A percentile compares a stretch with the other conserved stretches of the same genome.
phyloP scores from a whole-genome alignment of 2,329 filamentous ascomycete species.

The Fusarium sp. region DNA sequence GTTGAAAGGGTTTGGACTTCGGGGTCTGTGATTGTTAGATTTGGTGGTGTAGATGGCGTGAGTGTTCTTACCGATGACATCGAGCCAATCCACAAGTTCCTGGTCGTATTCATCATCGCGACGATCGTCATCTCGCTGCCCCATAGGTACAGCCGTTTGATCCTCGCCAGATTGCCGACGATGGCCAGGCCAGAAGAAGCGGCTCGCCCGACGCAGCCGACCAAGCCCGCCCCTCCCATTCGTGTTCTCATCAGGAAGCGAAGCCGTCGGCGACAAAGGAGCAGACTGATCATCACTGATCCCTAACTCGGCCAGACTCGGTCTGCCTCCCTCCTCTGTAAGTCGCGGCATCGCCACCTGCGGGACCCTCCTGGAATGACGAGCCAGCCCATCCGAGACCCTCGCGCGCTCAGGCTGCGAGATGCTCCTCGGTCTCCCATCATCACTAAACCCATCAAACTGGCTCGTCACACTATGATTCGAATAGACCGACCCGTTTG shows the following conservation, averaged over 20 bases:
- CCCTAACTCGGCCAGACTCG: conserved; percentile 49
- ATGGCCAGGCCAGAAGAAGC: conserved; percentile 42
- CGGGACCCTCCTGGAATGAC: conserved; percentile 46
- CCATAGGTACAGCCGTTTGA: background rate
- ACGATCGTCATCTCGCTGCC: conserved; percentile 10
- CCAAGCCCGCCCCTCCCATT: background rate
- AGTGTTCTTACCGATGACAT: conserved; percentile 49
- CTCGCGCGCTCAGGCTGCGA: conserved; percentile 48
- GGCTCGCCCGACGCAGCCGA: conserved; percentile 37
- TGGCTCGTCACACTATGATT: conserved; percentile 7
- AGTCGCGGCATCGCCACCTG: conserved; percentile 51
- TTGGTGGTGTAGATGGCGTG: background rate
- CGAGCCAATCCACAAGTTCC: conserved; percentile 53
- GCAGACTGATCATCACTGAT: conserved; percentile 16
- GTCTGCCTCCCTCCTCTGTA: conserved; percentile 52
- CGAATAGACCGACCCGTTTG: conserved; percentile 37
- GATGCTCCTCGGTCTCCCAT: conserved; percentile 47
- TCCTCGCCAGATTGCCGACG: conserved; percentile 9
- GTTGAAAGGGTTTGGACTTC: conserved; percentile 86
- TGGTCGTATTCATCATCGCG: conserved; percentile 50
- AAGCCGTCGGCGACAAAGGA: conserved; percentile 41
- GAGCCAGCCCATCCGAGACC: conserved; percentile 33
- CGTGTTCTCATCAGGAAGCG: conserved; percentile 40
- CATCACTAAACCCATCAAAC: conserved; percentile 17
- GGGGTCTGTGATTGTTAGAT: conserved; percentile 66